These are phyloP conservation scores for Coprinopsis strossmayeri DNA, from an alignment of 768 basidiomycete genomes.

Conservation along the genomic window DNA sequence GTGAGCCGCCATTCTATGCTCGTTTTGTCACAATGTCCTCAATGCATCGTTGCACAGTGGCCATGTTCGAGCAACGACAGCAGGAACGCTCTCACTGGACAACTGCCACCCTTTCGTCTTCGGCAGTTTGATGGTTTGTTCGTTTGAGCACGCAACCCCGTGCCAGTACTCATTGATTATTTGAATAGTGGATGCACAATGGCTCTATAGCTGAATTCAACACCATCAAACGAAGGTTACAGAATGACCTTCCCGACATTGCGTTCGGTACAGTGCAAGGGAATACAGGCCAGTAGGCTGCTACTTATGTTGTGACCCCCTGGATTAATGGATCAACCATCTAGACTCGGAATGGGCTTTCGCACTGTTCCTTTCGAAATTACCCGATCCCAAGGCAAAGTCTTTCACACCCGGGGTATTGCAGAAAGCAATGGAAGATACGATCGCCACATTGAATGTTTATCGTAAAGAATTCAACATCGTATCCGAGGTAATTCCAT, in stretches of 20 bases:
- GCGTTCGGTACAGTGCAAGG: slow-evolving; percentile 86
- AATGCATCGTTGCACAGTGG: slow-evolving; percentile 41
- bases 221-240: slow-evolving; percentile 74
- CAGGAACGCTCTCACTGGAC: slow-evolving; percentile 84
- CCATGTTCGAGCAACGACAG: slow-evolving; percentile 92
- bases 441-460: slow-evolving; percentile 72
- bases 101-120: slow-evolving; percentile 95
- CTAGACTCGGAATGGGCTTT: slow-evolving; percentile 97
- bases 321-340: not conserved
- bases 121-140: slow-evolving; percentile 81
- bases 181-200: slow-evolving; percentile 88
- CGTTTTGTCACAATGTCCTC: not conserved
- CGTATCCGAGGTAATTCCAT: slow-evolving; percentile 46
- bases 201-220: slow-evolving; percentile 86
- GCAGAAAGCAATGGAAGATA: slow-evolving; percentile 82
- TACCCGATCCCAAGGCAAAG: slow-evolving; percentile 72
- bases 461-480: slow-evolving; percentile 69
- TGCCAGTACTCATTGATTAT: slow-evolving; percentile 3
- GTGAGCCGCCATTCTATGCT: slow-evolving; percentile 34
- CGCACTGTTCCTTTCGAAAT: slow-evolving; percentile 85
- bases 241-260: slow-evolving; percentile 70
- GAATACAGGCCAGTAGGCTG: slow-evolving; percentile 64
- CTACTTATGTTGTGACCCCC: not conserved
- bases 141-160: not conserved
- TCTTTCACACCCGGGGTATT: slow-evolving; percentile 68